Evolutionary conservation across 176 grass and related monocot species (phyloP).

Genomic region (Musa itinerans): DNA sequence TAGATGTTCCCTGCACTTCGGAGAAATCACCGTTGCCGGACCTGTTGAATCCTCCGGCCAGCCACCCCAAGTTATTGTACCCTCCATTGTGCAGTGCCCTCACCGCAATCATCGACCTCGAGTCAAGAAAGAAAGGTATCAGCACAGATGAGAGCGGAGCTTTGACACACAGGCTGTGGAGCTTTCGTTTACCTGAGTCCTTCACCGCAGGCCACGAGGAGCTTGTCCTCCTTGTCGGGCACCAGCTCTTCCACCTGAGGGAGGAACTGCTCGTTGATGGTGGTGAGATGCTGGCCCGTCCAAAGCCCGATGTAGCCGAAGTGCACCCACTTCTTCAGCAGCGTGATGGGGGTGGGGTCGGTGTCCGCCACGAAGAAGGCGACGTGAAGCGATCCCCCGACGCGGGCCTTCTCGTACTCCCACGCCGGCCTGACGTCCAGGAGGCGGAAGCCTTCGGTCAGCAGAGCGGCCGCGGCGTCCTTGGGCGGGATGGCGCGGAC

Average conservation of each 20-base stretch:
- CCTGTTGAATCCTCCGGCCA: conserved; percentile 79
- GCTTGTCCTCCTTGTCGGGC: conserved; percentile 50
- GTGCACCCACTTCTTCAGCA: conserved; percentile 98
- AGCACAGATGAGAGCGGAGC: background rate
- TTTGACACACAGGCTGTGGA: background rate
- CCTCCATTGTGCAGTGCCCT: conserved; percentile 62
- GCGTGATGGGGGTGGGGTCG: conserved; percentile 45
- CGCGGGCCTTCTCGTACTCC: conserved; percentile 60
- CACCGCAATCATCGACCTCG: conserved; percentile 82
- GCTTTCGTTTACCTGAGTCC: conserved; percentile 48
- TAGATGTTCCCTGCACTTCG: conserved; percentile 52
- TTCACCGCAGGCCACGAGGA: conserved; percentile 87
- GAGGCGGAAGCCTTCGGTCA: conserved; percentile 47
- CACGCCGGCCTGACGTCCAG: conserved; percentile 72
- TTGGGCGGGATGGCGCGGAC: conserved; percentile 48
- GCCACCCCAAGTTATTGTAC: conserved; percentile 76
- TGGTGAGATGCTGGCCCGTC: conserved; percentile 80
- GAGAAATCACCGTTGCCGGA: conserved; percentile 47
- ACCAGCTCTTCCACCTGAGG: conserved; percentile 35
- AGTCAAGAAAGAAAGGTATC: background rate
- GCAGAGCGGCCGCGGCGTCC: conserved; percentile 34
- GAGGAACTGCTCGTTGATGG: conserved; percentile 63
- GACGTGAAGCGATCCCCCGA: conserved; percentile 45
- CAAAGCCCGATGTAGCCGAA: conserved; percentile 79
- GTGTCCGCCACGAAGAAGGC: conserved; percentile 62